These are phyloP conservation scores for Filosporella fistucella DNA, from an alignment of 495 filamentous ascomycete species.

Conservation along the genomic window DNA sequence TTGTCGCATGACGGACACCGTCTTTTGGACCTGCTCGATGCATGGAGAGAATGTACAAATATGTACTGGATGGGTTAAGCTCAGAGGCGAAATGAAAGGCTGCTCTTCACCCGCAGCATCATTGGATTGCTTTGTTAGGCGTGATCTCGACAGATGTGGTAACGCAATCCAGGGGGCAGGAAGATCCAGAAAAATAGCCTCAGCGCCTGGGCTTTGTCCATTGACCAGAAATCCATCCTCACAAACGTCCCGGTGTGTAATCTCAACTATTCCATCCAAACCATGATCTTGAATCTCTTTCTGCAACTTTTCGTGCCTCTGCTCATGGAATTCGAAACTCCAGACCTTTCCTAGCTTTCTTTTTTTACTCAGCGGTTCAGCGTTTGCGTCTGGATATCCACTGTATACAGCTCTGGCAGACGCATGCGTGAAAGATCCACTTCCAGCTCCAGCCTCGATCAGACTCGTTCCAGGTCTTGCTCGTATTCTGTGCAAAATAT, in stretches of 20 bases:
- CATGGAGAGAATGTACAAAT: constrained; percentile 95
- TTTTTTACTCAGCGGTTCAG: constrained; percentile 17
- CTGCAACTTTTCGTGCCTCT: constrained; percentile 65
- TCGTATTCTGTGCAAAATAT: constrained; percentile 81
- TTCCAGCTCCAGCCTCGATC: constrained; percentile 93
- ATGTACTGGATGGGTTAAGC: constrained; percentile 58
- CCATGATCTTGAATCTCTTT: constrained; percentile 73
- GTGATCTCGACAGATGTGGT: constrained; percentile 69
- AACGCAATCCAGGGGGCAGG: constrained; percentile 92
- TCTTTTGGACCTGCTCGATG: constrained; percentile 88
- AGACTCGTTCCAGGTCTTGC: constrained; percentile 74
- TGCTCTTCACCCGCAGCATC: constrained; percentile 28
- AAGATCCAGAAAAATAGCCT: constrained; percentile 85
- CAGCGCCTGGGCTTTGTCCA: constrained; percentile 57
- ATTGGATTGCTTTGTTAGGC: constrained; percentile 15
- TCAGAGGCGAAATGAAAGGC: constrained; percentile 60
- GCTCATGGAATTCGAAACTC: constrained; percentile 90
- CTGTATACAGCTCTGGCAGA: constrained; percentile 83
- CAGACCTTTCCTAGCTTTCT: constrained; percentile 68
- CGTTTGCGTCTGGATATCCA: constrained; percentile 51
- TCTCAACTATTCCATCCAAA: constrained; percentile 63
- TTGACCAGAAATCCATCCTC: constrained; percentile 70
- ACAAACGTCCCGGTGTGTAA: constrained; percentile 94
- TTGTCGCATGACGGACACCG: constrained; percentile 70
- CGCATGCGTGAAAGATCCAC: constrained; percentile 93